Evolutionary conservation across 2,329 filamentous ascomycete species (phyloP).

Genomic region (Cytospora piceicola): DNA sequence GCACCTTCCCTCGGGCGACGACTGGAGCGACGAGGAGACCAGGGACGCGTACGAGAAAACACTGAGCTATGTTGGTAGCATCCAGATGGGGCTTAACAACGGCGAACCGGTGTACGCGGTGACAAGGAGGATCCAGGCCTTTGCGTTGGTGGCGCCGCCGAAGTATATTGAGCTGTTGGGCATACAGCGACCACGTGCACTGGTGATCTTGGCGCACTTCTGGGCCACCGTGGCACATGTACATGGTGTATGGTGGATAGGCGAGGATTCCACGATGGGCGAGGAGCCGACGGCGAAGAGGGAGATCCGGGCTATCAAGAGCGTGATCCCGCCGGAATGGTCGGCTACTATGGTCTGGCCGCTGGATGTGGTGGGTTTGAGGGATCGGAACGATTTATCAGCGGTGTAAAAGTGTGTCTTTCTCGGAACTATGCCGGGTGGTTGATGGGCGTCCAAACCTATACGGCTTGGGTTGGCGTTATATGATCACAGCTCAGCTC

Average conservation of each 20-base stretch:
- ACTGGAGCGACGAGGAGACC: conserved; percentile 33
- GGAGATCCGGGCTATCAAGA: conserved; percentile 36
- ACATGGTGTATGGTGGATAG: conserved; percentile 37
- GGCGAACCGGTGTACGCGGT: conserved; percentile 40
- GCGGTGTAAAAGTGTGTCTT: background rate
- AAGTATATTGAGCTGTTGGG: conserved; percentile 35
- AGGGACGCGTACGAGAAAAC: conserved; percentile 37
- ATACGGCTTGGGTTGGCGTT: background rate
- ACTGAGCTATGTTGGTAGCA: conserved; percentile 36
- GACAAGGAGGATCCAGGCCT: conserved; percentile 36
- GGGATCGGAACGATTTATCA: background rate
- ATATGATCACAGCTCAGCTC: too few species aligned
- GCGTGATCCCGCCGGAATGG: conserved; percentile 33
- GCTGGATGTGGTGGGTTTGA: conserved; percentile 31
- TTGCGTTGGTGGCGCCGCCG: conserved; percentile 35
- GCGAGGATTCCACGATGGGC: conserved; percentile 23
- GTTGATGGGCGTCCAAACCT: background rate
- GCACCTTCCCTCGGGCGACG: conserved; percentile 31
- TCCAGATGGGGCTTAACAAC: conserved; percentile 35
- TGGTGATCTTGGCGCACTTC: conserved; percentile 37
- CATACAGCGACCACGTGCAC: conserved; percentile 34
- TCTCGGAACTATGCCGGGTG: too few species aligned
- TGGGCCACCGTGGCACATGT: conserved; percentile 35
- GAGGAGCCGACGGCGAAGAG: conserved; percentile 33
- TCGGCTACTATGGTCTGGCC: conserved; percentile 35